These are phyloP conservation scores for Ganoderma meredithae DNA, from an alignment of 1,284 basidiomycete genomes.

Conservation along the genomic window DNA sequence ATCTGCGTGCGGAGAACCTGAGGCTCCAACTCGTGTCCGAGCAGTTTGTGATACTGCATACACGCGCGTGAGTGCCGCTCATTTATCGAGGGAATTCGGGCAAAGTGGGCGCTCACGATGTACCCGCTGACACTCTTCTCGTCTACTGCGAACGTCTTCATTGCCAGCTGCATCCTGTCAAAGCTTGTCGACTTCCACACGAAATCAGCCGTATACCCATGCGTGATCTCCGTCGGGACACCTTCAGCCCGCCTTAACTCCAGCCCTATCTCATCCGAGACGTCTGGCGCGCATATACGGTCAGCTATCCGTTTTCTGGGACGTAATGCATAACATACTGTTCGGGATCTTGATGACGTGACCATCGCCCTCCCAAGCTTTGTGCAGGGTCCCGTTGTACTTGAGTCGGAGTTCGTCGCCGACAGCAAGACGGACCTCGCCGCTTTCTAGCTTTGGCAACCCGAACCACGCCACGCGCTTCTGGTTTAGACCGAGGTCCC, in stretches of 20 bases:
- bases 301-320: constrained; percentile 18
- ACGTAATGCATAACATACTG: constrained; percentile 61
- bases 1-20: constrained; percentile 91
- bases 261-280: constrained; percentile 97
- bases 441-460: constrained; percentile 96
- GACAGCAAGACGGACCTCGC: constrained; percentile 95
- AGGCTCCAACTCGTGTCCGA: constrained; percentile 95
- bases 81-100: constrained; percentile 13
- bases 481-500: constrained; percentile 98
- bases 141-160: constrained; percentile 99
- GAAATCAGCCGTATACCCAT: constrained; percentile 96
- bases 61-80: constrained; percentile 24
- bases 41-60: constrained; percentile 92
- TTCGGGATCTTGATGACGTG: constrained; percentile 99
- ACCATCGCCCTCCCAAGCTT: constrained; percentile 96
- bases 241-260: constrained; percentile 92
- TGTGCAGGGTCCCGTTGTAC: constrained; percentile 89
- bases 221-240: constrained; percentile 94
- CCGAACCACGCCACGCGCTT: constrained; percentile 98
- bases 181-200: constrained; percentile 99
- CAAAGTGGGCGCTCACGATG: constrained; percentile 69
- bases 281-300: constrained; percentile 62
- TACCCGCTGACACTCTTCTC: constrained; percentile 99
- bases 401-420: constrained; percentile 95
- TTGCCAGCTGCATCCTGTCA: constrained; percentile 98